Evolutionary conservation across 163 green algal genomes (phyloP).

Genomic region (Chlorella variabilis): DNA sequence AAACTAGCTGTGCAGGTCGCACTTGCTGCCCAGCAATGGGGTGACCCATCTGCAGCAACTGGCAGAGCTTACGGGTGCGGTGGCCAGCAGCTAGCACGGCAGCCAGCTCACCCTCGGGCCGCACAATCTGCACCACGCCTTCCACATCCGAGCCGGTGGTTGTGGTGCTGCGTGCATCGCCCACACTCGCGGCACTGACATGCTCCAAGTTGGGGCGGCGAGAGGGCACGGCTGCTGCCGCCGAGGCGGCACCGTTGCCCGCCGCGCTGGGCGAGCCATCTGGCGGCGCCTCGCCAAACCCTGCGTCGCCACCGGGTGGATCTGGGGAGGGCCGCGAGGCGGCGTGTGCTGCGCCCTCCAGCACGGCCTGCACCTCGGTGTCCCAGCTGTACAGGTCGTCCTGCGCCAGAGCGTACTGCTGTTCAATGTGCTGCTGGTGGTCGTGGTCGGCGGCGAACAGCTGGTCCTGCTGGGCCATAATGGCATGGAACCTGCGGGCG

Average conservation of each 20-base stretch:
- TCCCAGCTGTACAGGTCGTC: constrained; percentile 4
- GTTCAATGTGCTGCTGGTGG: not conserved
- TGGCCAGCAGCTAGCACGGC: too few species aligned
- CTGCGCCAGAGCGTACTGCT: not conserved
- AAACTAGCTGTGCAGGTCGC: too few species aligned
- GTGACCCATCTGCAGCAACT: too few species aligned
- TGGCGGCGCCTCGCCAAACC: too few species aligned
- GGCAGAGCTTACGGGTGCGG: too few species aligned
- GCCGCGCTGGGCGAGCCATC: too few species aligned
- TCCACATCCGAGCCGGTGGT: not conserved
- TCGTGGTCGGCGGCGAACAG: not conserved
- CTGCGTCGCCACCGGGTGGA: too few species aligned
- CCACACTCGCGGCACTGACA: not conserved
- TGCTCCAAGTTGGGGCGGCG: not conserved
- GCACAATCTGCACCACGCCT: not conserved
- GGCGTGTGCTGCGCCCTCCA: not conserved
- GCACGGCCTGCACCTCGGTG: not conserved
- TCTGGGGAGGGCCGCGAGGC: too few species aligned
- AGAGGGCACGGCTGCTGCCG: too few species aligned
- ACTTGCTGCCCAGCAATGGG: too few species aligned
- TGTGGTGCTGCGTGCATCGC: not conserved
- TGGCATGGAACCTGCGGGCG: not conserved
- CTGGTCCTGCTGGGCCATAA: not conserved
- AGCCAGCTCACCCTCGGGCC: constrained; percentile 14
- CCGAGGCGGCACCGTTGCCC: not conserved